Base-by-base conservation (phyloP, 805 yeast species). In the Sporopachydermia lactativora region DNA sequence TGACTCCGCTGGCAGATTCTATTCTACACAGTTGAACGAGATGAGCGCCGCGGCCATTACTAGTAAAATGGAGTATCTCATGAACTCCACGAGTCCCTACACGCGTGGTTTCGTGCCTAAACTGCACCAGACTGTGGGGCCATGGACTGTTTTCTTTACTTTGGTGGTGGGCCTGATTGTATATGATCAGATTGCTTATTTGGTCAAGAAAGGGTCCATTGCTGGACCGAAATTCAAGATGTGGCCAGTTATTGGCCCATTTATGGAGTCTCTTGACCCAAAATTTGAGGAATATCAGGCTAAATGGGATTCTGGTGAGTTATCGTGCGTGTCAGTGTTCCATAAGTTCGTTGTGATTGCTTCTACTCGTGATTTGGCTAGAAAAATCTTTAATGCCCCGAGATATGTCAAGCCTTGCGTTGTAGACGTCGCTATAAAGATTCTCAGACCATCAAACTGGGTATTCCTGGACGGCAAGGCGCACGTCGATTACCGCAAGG, bases 181-280 rank as follows among this genome's bases (percentile, higher is more conserved):
- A 1, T 81, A 73, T 55, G 94, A 84, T 60, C 94, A 81, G 60
- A 59, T 85, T n/a, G 60, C 71, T 47, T 92, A 92, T 57, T 77
- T 85, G 53, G 52, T 73, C 37, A 75, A 76, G 47, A 92, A 92
- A 61, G 96, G 96, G 36, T 55, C 73, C 24, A 85, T 89, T 57
- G 96, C 85, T 5, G 98, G 98, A 16, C 98, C 96, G 11, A 61
- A 64, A 37, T 77, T 70, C 58, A 92, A 92, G 61, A 53, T 86
- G 43, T 89, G 94, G 86, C 98, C 98, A 2, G 68, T 92, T 39
- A 88, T 92, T 50, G 98, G 98, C 2, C 97, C 98, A 2, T 92
- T 92, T 52, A 66, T 92, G 59, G 96, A 92, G 58, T 78, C 92
- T 14, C 66, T 92, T 57, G 89, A 92, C 64, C 98, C 98, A 15